Evolutionary conservation across 2,329 filamentous ascomycete genomes (phyloP).

Genomic region (Metarhizium robertsii): DNA sequence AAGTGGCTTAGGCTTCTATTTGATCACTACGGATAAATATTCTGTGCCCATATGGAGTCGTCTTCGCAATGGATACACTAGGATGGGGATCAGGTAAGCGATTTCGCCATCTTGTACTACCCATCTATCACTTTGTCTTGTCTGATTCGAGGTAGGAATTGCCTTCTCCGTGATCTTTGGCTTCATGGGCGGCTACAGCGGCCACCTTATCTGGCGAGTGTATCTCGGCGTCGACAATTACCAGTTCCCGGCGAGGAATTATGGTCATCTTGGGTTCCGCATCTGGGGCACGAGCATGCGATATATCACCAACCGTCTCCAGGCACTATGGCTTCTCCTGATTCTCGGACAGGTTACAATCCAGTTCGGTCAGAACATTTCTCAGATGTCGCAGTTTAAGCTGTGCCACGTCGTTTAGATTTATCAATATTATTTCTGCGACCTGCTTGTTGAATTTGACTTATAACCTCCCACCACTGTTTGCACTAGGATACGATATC

Average conservation of each 20-base stretch:
- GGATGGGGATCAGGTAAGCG: no score
- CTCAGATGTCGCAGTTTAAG: conserved; percentile 28
- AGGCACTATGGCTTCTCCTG: conserved; percentile 38
- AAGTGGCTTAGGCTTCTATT: no score
- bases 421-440: conserved; percentile 40
- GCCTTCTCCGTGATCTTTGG: conserved; percentile 3
- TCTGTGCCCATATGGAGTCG: no score
- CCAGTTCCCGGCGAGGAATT: conserved; percentile 35
- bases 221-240: conserved; percentile 28
- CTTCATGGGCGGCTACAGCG: conserved; percentile 24
- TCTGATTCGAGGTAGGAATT: no score
- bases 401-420: conserved; percentile 43
- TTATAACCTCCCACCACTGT: conserved; percentile 44
- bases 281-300: conserved; percentile 34
- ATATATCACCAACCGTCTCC: conserved; percentile 37
- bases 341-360: conserved; percentile 44
- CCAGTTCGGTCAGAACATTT: conserved; percentile 43
- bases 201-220: conserved; percentile 35
- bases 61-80: no score
- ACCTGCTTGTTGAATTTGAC: conserved; percentile 48
- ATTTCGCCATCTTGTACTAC: no score
- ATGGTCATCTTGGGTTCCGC: conserved; percentile 39
- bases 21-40: no score
- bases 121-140: no score
- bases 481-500: conserved; percentile 11